Evolutionary conservation across 805 yeast genomes (phyloP).

Genomic region (Lachancea cidri): DNA sequence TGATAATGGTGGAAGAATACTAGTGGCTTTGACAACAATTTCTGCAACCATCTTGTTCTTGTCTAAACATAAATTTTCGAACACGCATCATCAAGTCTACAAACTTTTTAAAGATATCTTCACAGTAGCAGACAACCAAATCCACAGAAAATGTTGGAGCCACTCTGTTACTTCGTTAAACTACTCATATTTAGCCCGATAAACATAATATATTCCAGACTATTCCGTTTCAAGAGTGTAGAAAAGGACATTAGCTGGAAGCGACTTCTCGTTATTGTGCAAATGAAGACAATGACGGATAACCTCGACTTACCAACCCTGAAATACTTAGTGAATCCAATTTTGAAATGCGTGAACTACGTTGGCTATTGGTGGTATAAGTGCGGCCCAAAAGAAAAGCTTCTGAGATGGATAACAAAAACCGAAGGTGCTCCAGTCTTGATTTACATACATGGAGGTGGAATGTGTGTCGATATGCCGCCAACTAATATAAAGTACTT

Average conservation of each 20-base stretch:
- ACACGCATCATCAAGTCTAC: not conserved
- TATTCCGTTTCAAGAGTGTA: not conserved
- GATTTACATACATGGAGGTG: conserved; percentile 27
- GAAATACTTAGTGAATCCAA: conserved; percentile 5
- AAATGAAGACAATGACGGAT: conserved; percentile 2
- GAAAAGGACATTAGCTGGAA: not conserved
- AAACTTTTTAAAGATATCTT: not conserved
- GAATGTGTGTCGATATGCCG: conserved; percentile 18
- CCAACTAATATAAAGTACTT: conserved; percentile 14
- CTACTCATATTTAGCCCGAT: not conserved
- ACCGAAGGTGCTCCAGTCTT: conserved; percentile 14
- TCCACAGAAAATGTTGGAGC: conserved; percentile 4
- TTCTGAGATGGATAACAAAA: conserved; percentile 3
- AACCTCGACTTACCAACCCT: conserved; percentile 3
- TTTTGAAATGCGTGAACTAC: not conserved
- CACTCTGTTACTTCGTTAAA: not conserved
- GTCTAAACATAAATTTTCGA: not conserved
- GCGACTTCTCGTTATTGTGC: conserved; percentile 1
- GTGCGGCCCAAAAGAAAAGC: not conserved
- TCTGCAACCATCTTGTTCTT: conserved; percentile 1
- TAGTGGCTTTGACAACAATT: conserved; percentile 2
- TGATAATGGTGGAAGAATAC: conserved; percentile 16
- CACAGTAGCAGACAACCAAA: not conserved
- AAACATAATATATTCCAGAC: not conserved
- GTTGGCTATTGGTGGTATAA: conserved; percentile 5